Conservation (phyloP, 2,329 filamentous ascomycete genomes). For the Cladorrhinum sp. region DNA sequence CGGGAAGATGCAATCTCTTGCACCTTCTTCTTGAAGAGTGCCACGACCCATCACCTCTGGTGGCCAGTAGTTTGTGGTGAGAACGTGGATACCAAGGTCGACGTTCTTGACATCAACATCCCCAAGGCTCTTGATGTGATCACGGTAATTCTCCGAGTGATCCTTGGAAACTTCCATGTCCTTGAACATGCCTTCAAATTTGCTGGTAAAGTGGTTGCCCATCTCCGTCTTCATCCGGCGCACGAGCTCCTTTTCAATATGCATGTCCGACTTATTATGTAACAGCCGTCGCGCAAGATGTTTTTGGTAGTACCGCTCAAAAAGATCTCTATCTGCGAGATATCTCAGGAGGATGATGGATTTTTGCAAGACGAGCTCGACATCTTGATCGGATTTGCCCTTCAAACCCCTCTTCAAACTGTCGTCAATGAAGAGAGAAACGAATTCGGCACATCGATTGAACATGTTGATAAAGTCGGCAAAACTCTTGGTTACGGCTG, state of each 20-base stretch:
- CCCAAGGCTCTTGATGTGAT: slow-evolving; percentile 56
- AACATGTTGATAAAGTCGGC: slow-evolving; percentile 94
- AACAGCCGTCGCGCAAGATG: slow-evolving; percentile 85
- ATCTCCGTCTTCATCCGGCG: slow-evolving; percentile 95
- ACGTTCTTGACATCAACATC: slow-evolving; percentile 58
- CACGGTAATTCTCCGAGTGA: slow-evolving; percentile 72
- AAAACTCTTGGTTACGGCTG: slow-evolving; percentile 81
- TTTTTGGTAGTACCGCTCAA: slow-evolving; percentile 97
- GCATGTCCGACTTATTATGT: slow-evolving; percentile 84
- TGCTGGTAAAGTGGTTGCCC: slow-evolving; percentile 87
- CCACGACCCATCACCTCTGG: slow-evolving; percentile 75
- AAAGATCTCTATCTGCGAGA: slow-evolving; percentile 86
- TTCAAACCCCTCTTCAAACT: slow-evolving; percentile 92
- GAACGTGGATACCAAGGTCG: slow-evolving; percentile 78
- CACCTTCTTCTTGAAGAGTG: slow-evolving; percentile 46
- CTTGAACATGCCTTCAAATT: slow-evolving; percentile 96
- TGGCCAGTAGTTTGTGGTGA: slow-evolving; percentile 95
- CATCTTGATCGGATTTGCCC: slow-evolving; percentile 84
- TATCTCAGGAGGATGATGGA: slow-evolving; percentile 86
- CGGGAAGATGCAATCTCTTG: slow-evolving; percentile 67
- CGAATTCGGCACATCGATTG: slow-evolving; percentile 78
- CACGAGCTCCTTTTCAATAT: slow-evolving; percentile 93
- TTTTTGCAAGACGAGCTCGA: slow-evolving; percentile 81
- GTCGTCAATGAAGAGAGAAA: slow-evolving; percentile 95
- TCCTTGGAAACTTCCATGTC: slow-evolving; percentile 89